phyloP scores from a whole-genome alignment of 2,329 filamentous ascomycete genomes.

The Aspergillus brunneoviolaceus region DNA sequence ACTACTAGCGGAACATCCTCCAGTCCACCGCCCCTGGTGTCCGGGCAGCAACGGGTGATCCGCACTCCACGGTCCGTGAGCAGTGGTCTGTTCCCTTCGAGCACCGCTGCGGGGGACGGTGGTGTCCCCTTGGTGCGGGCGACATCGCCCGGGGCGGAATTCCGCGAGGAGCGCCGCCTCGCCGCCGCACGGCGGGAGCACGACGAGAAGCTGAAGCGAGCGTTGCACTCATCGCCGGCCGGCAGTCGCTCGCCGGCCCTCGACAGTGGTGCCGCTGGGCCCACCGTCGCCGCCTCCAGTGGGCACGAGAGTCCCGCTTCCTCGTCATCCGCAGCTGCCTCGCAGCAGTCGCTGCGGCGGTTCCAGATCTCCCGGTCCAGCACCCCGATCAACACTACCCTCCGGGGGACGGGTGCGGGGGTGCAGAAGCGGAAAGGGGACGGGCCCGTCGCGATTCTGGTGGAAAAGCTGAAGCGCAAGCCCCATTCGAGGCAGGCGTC shows the following conservation, averaged over 20 bases:
- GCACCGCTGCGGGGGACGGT: conserved; percentile 13
- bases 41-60: conserved; percentile 28
- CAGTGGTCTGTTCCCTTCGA: conserved; percentile 25
- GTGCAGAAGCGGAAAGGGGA: conserved; percentile 37
- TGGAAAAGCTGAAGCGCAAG: conserved; percentile 39
- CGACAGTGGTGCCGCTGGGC: background rate
- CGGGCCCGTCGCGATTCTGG: conserved; percentile 37
- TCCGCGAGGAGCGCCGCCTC: conserved; percentile 35
- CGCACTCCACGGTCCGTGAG: conserved; percentile 39
- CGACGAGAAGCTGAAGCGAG: conserved; percentile 30
- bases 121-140: conserved; percentile 42
- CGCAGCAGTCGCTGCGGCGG: conserved; percentile 31
- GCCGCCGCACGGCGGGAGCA: conserved; percentile 30
- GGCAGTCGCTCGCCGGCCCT: background rate
- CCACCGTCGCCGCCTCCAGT: conserved; percentile 14
- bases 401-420: conserved; percentile 30
- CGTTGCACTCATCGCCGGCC: conserved; percentile 24
- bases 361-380: conserved; percentile 42
- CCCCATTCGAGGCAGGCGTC: conserved; percentile 37
- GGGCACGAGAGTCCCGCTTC: conserved; percentile 19
- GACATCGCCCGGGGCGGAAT: conserved; percentile 44
- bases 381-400: conserved; percentile 23
- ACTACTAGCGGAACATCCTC: conserved; percentile 8
- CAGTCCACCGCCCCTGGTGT: conserved; percentile 17
- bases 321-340: conserved; percentile 11